phyloP scores from a whole-genome alignment of 2,329 filamentous ascomycete genomes.

The Clonostachys byssicola region DNA sequence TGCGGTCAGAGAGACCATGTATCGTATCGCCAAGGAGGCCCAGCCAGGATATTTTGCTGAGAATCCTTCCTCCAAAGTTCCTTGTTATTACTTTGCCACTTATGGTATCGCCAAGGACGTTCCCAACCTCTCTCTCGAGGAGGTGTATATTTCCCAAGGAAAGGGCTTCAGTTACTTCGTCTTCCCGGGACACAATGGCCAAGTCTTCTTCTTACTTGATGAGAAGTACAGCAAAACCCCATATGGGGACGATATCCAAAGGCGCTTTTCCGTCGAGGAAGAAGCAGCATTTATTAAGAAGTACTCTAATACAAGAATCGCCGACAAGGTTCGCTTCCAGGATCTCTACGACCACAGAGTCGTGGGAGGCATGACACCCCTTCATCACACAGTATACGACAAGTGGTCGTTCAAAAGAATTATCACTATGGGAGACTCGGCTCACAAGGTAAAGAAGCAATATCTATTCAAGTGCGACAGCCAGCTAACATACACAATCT shows the following conservation, averaged over 20 bases:
- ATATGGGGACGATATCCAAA: not conserved
- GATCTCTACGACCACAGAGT: conserved; percentile 17
- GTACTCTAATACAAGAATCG: conserved; percentile 11
- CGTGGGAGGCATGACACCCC: conserved; percentile 17
- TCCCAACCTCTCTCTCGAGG: not conserved
- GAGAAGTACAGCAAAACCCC: too few relatives aligned
- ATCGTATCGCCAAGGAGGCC: conserved; percentile 9
- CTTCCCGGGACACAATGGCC: not conserved
- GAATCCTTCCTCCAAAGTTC: conserved; percentile 11
- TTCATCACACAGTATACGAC: conserved; percentile 22
- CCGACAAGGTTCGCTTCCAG: conserved; percentile 14
- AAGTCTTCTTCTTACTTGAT: not conserved
- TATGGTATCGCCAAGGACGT: conserved; percentile 28
- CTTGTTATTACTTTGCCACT: conserved; percentile 21
- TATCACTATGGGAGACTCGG: conserved; percentile 21
- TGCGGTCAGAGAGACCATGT: not conserved
- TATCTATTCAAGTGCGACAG: too few relatives aligned
- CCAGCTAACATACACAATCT: too few relatives aligned
- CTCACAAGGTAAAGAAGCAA: conserved; percentile 16
- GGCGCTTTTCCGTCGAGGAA: not conserved
- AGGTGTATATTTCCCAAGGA: not conserved
- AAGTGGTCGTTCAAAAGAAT: conserved; percentile 24
- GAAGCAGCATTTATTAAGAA: conserved; percentile 12
- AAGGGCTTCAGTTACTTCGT: not conserved
- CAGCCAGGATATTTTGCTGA: conserved; percentile 13